These are phyloP conservation scores for Tylopilus vinaceipallidus DNA, from an alignment of 768 basidiomycete species.

Conservation along the genomic window DNA sequence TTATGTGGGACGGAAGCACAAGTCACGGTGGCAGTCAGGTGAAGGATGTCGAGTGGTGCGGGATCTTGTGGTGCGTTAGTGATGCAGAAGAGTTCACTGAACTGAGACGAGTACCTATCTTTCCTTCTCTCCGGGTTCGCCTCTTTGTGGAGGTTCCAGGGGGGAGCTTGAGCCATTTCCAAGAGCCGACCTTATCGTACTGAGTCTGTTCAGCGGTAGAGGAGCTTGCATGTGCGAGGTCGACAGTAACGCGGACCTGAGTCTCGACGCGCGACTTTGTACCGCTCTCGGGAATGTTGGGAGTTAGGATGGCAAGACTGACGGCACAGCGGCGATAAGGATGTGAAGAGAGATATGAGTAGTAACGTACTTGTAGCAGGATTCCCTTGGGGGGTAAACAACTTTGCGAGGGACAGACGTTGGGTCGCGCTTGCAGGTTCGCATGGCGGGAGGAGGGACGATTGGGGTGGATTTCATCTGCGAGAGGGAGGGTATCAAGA, in stretches of 20 bases:
- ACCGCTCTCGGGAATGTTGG: slow-evolving; percentile 77
- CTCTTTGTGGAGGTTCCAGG: slow-evolving; percentile 81
- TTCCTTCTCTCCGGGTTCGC: slow-evolving; percentile 79
- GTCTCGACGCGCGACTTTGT: slow-evolving; percentile 95
- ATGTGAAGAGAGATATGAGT: slow-evolving; percentile 2
- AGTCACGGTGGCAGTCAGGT: slow-evolving; percentile 69
- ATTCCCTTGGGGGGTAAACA: slow-evolving; percentile 70
- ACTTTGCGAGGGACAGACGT: slow-evolving; percentile 52
- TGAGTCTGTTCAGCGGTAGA: slow-evolving; percentile 58
- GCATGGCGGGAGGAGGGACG: slow-evolving; percentile 62
- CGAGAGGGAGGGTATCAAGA: slow-evolving; percentile 33
- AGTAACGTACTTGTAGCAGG: slow-evolving; percentile 67
- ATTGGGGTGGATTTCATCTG: slow-evolving; percentile 56
- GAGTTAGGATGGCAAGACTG: slow-evolving; percentile 80
- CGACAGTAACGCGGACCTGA: slow-evolving; percentile 82
- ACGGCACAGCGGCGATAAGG: slow-evolving; percentile 16
- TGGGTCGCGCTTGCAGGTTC: slow-evolving; percentile 55
- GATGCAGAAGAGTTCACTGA: neutral
- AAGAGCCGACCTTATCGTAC: slow-evolving; percentile 83
- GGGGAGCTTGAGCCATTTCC: slow-evolving; percentile 85
- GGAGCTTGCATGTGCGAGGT: slow-evolving; percentile 65
- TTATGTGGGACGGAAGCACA: slow-evolving; percentile 80
- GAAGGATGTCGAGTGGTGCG: slow-evolving; percentile 63
- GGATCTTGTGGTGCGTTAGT: slow-evolving; percentile 51
- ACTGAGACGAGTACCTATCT: slow-evolving; percentile 55